Base-by-base conservation (phyloP, 225 moss, liverwort and hornwort genomes). In the Rhytidiadelphus loreus region DNA sequence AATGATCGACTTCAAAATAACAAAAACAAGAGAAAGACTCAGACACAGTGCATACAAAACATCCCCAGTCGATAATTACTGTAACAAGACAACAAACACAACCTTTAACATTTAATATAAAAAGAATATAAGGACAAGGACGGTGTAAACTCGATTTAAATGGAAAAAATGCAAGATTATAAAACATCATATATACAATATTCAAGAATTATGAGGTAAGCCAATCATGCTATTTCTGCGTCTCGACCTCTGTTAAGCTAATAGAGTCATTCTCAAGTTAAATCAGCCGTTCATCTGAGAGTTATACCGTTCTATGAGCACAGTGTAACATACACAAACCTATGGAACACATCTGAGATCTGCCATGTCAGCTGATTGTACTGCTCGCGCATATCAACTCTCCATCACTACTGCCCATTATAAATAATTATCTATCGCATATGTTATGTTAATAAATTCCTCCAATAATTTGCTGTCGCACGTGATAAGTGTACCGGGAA, bases 1-100 rank as follows among this genome's bases (percentile, higher is more conserved):
- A 90, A 92, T 57, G 79, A 88, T 89, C 58, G 48, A 92, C 56
- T 85, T 91, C 60, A 90, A 78, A 84, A 88, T 44, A 82, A 88
- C 28, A 85, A 81, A 80, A 59, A 85, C 9, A 72, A 70, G 44
- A 83, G 50, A 70, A 69, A 76, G 50, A 64, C 25, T 75, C 69
- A 7, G 63, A 85, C 70, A 72, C 58, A 73, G 46, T 64, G 43
- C 90, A 85, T 68, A 78, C 76, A 52, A 39, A 85, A 35, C 76
- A 84, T 75, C 13, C 79, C 52, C 43, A 52, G 86, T 83, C 16
- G n/a, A 88, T 58, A 59, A 61, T 78, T 48, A 88, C 50, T 70
- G 57, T 66, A 64, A 65, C 62, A 68, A 63, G 74, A 86, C 60
- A 65, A 52, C 58, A 30, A 22, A 53, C 71, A 59, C 43, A 85